Evolutionary conservation across 2,329 filamentous ascomycete genomes (phyloP).

Genomic region (Colletotrichum sojae): DNA sequence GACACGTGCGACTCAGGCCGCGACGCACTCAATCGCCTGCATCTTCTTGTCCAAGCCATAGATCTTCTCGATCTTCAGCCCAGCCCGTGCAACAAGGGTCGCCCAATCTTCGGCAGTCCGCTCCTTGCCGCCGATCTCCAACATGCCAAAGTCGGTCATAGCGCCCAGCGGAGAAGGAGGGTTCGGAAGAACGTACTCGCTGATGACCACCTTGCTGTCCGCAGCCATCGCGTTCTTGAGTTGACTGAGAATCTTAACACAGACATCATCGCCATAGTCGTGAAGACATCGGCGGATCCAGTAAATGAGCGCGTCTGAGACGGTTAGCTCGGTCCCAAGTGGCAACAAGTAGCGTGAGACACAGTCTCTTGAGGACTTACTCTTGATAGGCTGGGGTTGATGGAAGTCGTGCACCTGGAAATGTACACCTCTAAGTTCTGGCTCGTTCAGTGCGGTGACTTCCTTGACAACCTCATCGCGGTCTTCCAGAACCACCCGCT

Average conservation of each 20-base stretch:
- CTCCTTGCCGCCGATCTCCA: conserved; percentile 51
- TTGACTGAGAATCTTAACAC: conserved; percentile 49
- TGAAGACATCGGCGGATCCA: conserved; percentile 54
- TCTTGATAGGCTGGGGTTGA: conserved; percentile 41
- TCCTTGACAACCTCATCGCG: conserved; percentile 41
- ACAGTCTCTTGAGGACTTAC: background rate
- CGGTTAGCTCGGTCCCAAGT: conserved; percentile 17
- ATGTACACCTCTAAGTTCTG: background rate
- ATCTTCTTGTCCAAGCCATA: conserved; percentile 31
- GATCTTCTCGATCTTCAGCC: conserved; percentile 47
- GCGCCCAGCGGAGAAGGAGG: conserved; percentile 45
- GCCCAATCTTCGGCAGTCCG: conserved; percentile 46
- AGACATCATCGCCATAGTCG: conserved; percentile 53
- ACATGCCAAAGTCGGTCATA: conserved; percentile 49
- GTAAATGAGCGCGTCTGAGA: conserved; percentile 53
- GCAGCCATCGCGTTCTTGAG: conserved; percentile 48
- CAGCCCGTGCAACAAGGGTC: conserved; percentile 43
- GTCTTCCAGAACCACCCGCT: conserved; percentile 42
- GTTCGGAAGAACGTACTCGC: conserved; percentile 48
- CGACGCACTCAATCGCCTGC: conserved; percentile 36
- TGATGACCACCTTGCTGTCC: conserved; percentile 52
- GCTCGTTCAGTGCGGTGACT: conserved; percentile 9
- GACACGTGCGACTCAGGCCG: background rate
- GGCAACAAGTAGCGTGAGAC: background rate
- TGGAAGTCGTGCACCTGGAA: conserved; percentile 43